Evolutionary conservation across 2,329 filamentous ascomycete species (phyloP), one percentile per base, ranked within the genome.

Genomic region (Neurospora sp.): DNA sequence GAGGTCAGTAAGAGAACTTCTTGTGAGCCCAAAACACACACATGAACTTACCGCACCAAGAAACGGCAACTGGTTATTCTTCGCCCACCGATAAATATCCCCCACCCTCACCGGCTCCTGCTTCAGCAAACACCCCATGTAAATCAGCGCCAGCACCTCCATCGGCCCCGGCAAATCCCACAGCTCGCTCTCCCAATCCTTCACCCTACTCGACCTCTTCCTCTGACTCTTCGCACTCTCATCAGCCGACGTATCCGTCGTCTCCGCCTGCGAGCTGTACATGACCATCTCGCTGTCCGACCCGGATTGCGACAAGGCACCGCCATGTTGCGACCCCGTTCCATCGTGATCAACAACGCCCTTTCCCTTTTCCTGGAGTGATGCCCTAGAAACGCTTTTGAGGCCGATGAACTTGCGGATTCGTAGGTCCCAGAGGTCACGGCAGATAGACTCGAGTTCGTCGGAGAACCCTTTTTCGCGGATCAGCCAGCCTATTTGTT

Each of bases 361-460:
- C 66, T 76, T 77, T 5, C 76, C 52, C 17, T 62, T 62, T 5
- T 33, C 52, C 23, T 62, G 52, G 7, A 52, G 1, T 23, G 46
- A 28, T 13, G 15, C 79, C 74, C 77, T 80, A 66, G 79, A 82
- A 40, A 73, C 83, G 74, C 79, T 78, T 67, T 81, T 81, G 28
- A 92, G 81, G 66, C 83, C 85, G 67, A 87, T 84, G 43, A 93
- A 82, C 68, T 78, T 76, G 43, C 85, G 81, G 2, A 84, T 82
- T 5, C 93, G 87, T 68, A 97, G 81, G 68, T 90, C 85, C 95
- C 96, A 99, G 15, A 99, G 85, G 77, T 97, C 93, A 71, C 89
- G 88, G 5, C 96, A 89, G 10, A 97, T 84, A 8, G 83, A 89
- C 83, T 97, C 93, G 13, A 97, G 84, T 75, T 97, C 91, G 4